Conservation (phyloP, 2,329 filamentous ascomycete genomes). For the Mycocentrospora acerina region DNA sequence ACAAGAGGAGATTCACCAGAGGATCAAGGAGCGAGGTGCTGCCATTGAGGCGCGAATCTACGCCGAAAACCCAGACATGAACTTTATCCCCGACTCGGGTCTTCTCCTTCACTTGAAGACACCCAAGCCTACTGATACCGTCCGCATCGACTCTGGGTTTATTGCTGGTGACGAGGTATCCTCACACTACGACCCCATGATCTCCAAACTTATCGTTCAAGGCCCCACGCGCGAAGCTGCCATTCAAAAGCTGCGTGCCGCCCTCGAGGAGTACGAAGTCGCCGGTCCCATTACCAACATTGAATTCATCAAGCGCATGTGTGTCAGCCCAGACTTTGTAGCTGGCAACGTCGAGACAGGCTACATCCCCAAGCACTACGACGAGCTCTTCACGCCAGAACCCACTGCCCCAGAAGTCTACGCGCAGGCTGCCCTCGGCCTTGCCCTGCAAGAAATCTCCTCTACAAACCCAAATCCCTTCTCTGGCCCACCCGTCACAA, state of each 20-base stretch:
- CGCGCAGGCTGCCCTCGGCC: constrained; percentile 80
- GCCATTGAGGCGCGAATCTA: constrained; percentile 97
- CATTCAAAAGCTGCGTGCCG: constrained; percentile 77
- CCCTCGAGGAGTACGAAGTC: constrained; percentile 86
- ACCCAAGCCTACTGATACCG: constrained; percentile 66
- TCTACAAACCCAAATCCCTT: constrained; percentile 41
- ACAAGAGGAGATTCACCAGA: constrained; percentile 64
- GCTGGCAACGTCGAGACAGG: constrained; percentile 90
- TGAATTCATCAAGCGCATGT: constrained; percentile 90
- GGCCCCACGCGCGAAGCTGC: constrained; percentile 77
- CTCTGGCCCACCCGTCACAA: constrained; percentile 39
- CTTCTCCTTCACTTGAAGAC: constrained; percentile 80
- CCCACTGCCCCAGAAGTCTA: constrained; percentile 71
- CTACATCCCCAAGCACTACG: constrained; percentile 86
- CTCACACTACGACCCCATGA: constrained; percentile 97
- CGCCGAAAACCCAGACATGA: constrained; percentile 87
- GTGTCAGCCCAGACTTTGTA: constrained; percentile 78
- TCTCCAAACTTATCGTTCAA: constrained; percentile 92
- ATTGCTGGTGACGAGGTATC: constrained; percentile 88
- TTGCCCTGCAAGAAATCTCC: constrained; percentile 55
- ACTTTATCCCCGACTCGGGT: constrained; percentile 93
- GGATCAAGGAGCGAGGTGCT: constrained; percentile 75
- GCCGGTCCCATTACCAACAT: constrained; percentile 94
- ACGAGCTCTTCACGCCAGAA: constrained; percentile 71
- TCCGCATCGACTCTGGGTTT: constrained; percentile 93